Percentiles rank a stretch among this genome's conserved stretches.
These are phyloP conservation scores for Emergomyces orientalis DNA, from an alignment of 2,329 filamentous ascomycete genomes.

Conservation along the genomic window DNA sequence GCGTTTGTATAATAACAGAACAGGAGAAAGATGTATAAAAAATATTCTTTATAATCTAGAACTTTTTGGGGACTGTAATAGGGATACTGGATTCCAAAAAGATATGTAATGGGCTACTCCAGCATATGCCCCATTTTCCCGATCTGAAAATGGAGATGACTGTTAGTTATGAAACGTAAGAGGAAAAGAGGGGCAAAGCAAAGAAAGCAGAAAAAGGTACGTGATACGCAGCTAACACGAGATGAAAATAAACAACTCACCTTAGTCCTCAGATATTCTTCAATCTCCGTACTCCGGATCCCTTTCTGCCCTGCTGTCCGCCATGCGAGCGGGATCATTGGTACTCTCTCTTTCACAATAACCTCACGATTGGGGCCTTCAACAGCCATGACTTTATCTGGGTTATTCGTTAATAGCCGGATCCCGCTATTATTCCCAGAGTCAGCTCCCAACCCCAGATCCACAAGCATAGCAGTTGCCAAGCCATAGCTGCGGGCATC, in stretches of 20 bases:
- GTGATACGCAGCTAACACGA: neutral
- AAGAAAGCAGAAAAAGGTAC: constrained; percentile 11
- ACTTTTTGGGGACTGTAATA: neutral
- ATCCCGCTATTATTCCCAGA: constrained; percentile 42
- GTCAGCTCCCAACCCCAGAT: constrained; percentile 64
- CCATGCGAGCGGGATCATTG: constrained; percentile 95
- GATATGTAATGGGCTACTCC: constrained; percentile 21
- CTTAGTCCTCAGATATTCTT: constrained; percentile 92
- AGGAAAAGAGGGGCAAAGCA: neutral
- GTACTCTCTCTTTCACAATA: constrained; percentile 76
- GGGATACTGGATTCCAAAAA: neutral
- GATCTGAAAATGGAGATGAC: constrained; percentile 47
- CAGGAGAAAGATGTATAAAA: neutral
- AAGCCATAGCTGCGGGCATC: constrained; percentile 91
- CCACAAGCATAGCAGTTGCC: constrained; percentile 88
- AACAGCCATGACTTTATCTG: constrained; percentile 89
- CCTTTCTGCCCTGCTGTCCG: constrained; percentile 66
- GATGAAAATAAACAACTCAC: constrained; percentile 39
- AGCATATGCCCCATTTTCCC: constrained; percentile 80
- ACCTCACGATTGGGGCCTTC: constrained; percentile 87
- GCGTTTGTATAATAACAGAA: neutral
- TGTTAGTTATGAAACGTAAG: constrained; percentile 4
- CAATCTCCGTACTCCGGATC: constrained; percentile 77
- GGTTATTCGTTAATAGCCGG: constrained; percentile 86
- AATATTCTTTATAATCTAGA: neutral